A percentile compares a stretch with the other conserved stretches of the same genome.
phyloP scores from a whole-genome alignment of 768 basidiomycete genomes.

The Leccinum subgranulosum region DNA sequence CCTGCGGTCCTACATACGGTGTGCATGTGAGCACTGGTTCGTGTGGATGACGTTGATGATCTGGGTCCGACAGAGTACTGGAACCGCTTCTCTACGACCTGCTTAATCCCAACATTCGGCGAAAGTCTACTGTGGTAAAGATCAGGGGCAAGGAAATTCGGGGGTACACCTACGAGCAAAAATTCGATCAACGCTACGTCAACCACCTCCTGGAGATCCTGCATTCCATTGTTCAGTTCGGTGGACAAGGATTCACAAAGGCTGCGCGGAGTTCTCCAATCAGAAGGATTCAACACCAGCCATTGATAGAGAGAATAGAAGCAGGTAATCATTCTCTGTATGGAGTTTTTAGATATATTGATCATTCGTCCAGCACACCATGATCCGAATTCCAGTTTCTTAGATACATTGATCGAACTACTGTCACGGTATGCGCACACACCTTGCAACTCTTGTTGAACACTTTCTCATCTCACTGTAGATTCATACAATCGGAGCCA shows the following conservation, averaged over 20 bases:
- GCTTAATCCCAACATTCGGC: conserved; percentile 63
- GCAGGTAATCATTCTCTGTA: conserved; percentile 40
- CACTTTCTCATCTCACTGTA: conserved; percentile 28
- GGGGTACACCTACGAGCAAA: conserved; percentile 63
- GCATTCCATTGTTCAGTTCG: conserved; percentile 76
- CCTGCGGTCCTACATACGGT: conserved; percentile 90
- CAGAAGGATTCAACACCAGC: conserved; percentile 61
- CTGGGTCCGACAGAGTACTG: conserved; percentile 57
- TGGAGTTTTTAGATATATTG: conserved; percentile 2
- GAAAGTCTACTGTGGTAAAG: conserved; percentile 46
- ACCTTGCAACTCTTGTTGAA: not conserved
- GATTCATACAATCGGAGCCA: conserved; percentile 80
- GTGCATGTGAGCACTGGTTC: not conserved
- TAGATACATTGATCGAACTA: conserved; percentile 73
- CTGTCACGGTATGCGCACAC: conserved; percentile 68
- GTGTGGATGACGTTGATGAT: not conserved
- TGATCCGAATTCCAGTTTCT: conserved; percentile 61
- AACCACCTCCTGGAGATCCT: conserved; percentile 76
- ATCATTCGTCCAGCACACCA: conserved; percentile 26
- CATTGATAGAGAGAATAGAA: conserved; percentile 59
- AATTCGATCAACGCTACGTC: conserved; percentile 74
- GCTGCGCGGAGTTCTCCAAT: conserved; percentile 63
- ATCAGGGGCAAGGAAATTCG: conserved; percentile 65
- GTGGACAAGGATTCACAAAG: conserved; percentile 85
- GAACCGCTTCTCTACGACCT: conserved; percentile 84